These are phyloP conservation scores for Epichloe coenophiala DNA, from an alignment of 2,329 filamentous ascomycete genomes.

Conservation along the genomic window DNA sequence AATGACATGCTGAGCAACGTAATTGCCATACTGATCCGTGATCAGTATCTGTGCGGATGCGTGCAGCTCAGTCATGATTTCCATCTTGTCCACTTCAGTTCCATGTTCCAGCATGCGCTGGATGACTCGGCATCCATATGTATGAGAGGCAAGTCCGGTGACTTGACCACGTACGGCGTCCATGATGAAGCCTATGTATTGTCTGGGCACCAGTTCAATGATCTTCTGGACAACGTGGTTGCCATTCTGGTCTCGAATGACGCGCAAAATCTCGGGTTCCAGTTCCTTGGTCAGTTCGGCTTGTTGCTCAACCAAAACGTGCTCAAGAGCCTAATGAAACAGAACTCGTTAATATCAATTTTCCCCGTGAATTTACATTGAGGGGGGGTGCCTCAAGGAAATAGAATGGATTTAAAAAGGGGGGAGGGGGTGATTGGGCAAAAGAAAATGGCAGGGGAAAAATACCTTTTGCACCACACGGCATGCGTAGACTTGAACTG, in stretches of 20 bases:
- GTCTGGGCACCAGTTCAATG: constrained; percentile 63
- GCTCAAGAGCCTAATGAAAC: constrained; percentile 59
- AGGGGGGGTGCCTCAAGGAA: too few relatives aligned
- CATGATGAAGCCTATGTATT: constrained; percentile 77
- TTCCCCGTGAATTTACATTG: too few relatives aligned
- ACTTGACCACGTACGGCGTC: constrained; percentile 66
- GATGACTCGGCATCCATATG: constrained; percentile 83
- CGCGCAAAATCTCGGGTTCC: constrained; percentile 58
- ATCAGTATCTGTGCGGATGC: constrained; percentile 58
- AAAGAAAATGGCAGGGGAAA: neutral
- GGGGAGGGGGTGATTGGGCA: too few relatives aligned
- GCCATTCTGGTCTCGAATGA: constrained; percentile 78
- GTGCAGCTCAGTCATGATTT: constrained; percentile 69
- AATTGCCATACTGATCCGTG: constrained; percentile 85
- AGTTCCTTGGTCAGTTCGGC: constrained; percentile 72
- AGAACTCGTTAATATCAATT: neutral
- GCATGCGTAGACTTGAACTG: constrained; percentile 83
- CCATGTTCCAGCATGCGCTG: constrained; percentile 84
- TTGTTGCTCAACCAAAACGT: constrained; percentile 87
- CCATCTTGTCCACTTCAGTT: constrained; percentile 53
- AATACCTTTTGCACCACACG: constrained; percentile 84
- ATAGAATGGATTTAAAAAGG: too few relatives aligned
- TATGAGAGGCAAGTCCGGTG: constrained; percentile 58
- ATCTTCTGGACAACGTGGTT: constrained; percentile 97
- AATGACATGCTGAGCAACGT: constrained; percentile 89